Conservation (phyloP, 1,284 basidiomycete genomes). For the Porodaedalea pini region DNA sequence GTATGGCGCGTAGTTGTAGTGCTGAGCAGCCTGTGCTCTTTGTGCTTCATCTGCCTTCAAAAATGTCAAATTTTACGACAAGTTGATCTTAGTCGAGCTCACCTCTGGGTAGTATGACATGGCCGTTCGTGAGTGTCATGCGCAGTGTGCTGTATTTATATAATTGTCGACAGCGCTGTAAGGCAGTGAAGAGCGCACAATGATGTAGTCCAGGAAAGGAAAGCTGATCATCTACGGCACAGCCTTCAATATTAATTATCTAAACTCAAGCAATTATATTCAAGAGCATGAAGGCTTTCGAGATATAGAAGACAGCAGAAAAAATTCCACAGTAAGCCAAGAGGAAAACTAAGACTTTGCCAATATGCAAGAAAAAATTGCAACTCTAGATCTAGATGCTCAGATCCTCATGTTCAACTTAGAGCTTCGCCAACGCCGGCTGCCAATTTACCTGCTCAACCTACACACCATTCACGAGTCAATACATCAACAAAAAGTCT, state of each 20-base stretch:
- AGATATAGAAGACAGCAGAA: neutral
- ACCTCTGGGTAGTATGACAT: constrained; percentile 20
- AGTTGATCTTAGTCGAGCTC: neutral
- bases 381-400: neutral
- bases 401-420: neutral
- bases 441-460: neutral
- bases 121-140: neutral
- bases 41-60: constrained; percentile 19
- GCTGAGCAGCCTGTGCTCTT: constrained; percentile 5
- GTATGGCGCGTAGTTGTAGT: constrained; percentile 12
- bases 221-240: neutral
- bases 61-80: neutral
- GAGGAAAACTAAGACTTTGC: neutral
- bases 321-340: neutral
- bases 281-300: neutral
- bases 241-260: neutral
- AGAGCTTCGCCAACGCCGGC: neutral
- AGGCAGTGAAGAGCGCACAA: neutral
- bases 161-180: neutral
- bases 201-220: neutral
- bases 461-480: too few relatives aligned
- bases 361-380: neutral
- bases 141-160: neutral
- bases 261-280: neutral
- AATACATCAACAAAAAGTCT: too few relatives aligned